Evolutionary conservation across 176 grass and related monocot species (phyloP).

Genomic region (Bromus sterilis): DNA sequence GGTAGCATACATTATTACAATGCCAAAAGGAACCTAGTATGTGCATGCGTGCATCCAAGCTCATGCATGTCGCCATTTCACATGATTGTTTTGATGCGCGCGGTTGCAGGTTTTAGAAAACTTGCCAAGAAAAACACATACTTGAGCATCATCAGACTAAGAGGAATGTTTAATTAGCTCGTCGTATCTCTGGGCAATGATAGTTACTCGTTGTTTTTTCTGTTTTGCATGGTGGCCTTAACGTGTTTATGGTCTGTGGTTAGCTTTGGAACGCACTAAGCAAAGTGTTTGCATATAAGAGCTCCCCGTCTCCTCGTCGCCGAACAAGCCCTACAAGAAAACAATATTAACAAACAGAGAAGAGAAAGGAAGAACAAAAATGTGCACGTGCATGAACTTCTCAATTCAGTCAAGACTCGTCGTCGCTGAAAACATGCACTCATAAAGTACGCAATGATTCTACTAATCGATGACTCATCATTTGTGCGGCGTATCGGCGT

Average conservation of each 20-base stretch:
- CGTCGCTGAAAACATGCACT: neutral
- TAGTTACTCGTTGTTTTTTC: neutral
- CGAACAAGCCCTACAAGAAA: neutral
- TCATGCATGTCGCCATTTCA: neutral
- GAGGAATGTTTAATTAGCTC: neutral
- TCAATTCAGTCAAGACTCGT: neutral
- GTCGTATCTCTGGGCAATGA: conserved; percentile 4
- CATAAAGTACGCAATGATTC: neutral
- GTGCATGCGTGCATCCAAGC: neutral
- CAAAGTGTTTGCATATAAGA: conserved; percentile 4
- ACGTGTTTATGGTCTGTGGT: conserved; percentile 5
- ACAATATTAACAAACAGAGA: neutral
- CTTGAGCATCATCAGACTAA: neutral
- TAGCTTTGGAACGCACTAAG: conserved; percentile 7
- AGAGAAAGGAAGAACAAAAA: neutral
- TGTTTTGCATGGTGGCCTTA: conserved; percentile 8
- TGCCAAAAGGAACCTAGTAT: neutral
- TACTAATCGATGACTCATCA: neutral
- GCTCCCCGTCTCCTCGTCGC: conserved; percentile 28
- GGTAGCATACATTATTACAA: neutral
- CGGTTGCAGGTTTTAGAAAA: neutral
- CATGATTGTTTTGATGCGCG: neutral
- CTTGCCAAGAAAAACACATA: neutral
- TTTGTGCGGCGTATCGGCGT: neutral
- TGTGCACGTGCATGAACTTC: neutral